A percentile compares a stretch with the other conserved stretches of the same genome.
Evolutionary conservation across 495 filamentous ascomycete genomes (phyloP).

Genomic region (Staphylotrichum tortipilum): DNA sequence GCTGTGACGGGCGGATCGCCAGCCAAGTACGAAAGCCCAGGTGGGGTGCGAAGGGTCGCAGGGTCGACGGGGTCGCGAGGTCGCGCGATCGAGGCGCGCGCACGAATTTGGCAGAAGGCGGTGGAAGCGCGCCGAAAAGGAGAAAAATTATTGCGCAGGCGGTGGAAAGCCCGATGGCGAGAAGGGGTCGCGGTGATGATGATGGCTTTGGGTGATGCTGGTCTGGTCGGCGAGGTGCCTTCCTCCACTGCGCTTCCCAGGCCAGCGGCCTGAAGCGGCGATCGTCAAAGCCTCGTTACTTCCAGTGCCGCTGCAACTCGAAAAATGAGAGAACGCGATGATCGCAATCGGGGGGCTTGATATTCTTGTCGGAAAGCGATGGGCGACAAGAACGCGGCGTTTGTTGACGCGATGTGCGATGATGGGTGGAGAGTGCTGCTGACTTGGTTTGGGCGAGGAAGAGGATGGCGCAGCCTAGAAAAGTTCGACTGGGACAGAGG

Average conservation of each 20-base stretch:
- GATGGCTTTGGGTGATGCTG: slow-evolving; percentile 12
- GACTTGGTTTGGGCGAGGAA: slow-evolving; percentile 24
- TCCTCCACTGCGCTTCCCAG: slow-evolving; percentile 30
- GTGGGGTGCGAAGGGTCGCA: too few relatives aligned
- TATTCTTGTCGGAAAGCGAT: slow-evolving; percentile 19
- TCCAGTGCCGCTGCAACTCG: slow-evolving; percentile 18
- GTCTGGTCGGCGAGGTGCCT: too few relatives aligned
- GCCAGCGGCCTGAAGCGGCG: slow-evolving; percentile 31
- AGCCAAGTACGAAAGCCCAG: background rate
- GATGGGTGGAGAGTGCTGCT: slow-evolving; percentile 16
- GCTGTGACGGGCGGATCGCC: slow-evolving; percentile 7
- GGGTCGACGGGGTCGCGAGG: too few relatives aligned
- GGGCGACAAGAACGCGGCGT: slow-evolving; percentile 20
- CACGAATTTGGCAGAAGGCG: slow-evolving; percentile 3
- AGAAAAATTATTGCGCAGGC: slow-evolving; percentile 2
- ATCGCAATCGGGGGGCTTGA: slow-evolving; percentile 20
- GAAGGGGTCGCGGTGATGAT: background rate
- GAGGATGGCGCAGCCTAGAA: slow-evolving; percentile 21
- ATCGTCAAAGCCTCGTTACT: slow-evolving; percentile 14
- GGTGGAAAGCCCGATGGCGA: slow-evolving; percentile 17
- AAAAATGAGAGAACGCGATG: slow-evolving; percentile 13
- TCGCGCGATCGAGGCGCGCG: slow-evolving; percentile 16
- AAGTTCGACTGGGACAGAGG: slow-evolving; percentile 26
- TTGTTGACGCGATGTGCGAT: slow-evolving; percentile 34
- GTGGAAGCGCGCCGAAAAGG: slow-evolving; percentile 4